Conservation (phyloP, 1,284 basidiomycete species). For the Malassezia globosa region DNA sequence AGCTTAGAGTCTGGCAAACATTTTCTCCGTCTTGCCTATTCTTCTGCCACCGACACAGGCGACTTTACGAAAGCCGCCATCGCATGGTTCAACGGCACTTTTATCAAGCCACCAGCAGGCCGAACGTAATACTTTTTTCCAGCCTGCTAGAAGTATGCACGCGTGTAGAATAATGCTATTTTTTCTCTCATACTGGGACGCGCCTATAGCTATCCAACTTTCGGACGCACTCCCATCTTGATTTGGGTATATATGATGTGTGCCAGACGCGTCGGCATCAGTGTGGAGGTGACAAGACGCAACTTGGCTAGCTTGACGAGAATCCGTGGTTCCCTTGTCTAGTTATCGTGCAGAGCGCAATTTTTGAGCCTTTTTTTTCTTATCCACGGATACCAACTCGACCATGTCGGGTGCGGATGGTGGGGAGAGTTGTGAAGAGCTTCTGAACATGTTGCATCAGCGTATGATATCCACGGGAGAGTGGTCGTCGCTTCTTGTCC, state of each 20-base stretch:
- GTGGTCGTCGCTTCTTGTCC: slow-evolving; percentile 6
- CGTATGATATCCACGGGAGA: slow-evolving; percentile 15
- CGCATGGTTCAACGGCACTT: slow-evolving; percentile 66
- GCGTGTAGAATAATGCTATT: not conserved
- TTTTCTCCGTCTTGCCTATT: slow-evolving; percentile 66
- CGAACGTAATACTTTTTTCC: slow-evolving; percentile 14
- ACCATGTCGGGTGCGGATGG: slow-evolving; percentile 11
- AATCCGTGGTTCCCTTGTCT: too few species aligned
- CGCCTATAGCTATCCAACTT: not conserved
- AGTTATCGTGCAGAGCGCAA: too few species aligned
- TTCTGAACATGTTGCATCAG: slow-evolving; percentile 16
- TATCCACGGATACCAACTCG: not conserved
- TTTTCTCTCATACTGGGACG: not conserved
- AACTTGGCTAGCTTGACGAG: too few species aligned
- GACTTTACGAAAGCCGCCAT: slow-evolving; percentile 73
- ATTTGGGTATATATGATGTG: too few species aligned
- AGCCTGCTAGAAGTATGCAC: not conserved
- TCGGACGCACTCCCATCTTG: too few species aligned
- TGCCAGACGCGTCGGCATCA: too few species aligned
- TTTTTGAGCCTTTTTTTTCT: not conserved
- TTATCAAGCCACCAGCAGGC: slow-evolving; percentile 49
- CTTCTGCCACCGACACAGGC: slow-evolving; percentile 57
- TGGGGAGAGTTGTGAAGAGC: slow-evolving; percentile 15
- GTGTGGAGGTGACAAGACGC: too few species aligned
- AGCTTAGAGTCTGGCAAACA: slow-evolving; percentile 55